Base-by-base conservation (phyloP, 495 filamentous ascomycete genomes). In the Trichoderma reesei region DNA sequence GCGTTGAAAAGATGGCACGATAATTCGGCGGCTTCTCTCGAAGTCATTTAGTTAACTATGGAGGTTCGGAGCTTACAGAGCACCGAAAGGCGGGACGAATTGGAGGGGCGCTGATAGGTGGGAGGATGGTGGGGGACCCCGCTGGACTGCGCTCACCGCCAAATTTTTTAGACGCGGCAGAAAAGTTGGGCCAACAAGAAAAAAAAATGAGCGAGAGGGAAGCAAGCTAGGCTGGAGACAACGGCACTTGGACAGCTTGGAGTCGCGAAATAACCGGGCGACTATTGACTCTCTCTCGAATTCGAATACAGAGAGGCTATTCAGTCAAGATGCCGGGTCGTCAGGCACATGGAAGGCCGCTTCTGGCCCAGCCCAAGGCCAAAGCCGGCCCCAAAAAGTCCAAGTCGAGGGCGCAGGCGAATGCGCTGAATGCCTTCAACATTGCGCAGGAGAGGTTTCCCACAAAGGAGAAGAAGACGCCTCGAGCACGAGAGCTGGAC, bases 341-440 rank as follows among this genome's bases (percentile, higher is more conserved):
- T 64, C 85, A 87, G 76, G 80, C 87, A 31, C 81, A 90, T 74
- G 81, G 80, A 38, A 66, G 76, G 64, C 68, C 79, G 37, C 68
- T 79, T 48, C 65, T 78, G 69, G 75, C 74, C 68, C 63, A 76
- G 71, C 70, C 68, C 65, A 86, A 82, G 67, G 73, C 74, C 62
- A 85, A 83, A 65, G 71, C 70, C 39, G 18, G 37, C 33, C 41
- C 34, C 61, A 76, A 73, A 62, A 78, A 80, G 59, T 75, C 77
- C 1, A 75, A 79, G 42, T 71, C 76, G 9, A 76, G 74, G 54
- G 68, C 72, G 14, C 71, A 78, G 60, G 79, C 78, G 63, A 87
- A 86, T 61, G 85, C 84, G 6, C 80, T 95, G 41, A 85, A 97
- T 72, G 94, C 94, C 39, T 88, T 96, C 67, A 80, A 93, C 44